phyloP scores from a whole-genome alignment of 1,284 basidiomycete species.

The Ceratobasidium sp. region DNA sequence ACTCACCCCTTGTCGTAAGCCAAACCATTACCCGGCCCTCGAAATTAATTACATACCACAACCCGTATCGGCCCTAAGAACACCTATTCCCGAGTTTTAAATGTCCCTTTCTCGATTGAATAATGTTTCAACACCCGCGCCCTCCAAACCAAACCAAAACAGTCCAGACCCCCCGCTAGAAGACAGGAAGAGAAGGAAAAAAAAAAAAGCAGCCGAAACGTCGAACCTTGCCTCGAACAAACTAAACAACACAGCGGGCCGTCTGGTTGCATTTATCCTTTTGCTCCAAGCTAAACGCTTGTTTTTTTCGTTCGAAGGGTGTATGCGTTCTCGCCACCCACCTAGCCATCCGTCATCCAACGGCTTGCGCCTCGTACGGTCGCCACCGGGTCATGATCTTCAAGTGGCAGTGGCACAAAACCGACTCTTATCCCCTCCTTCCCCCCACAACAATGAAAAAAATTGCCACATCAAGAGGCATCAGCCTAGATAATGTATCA shows the following conservation, averaged over 20 bases:
- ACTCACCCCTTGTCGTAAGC: too few relatives aligned
- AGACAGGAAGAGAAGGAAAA: not conserved
- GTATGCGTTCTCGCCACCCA: not conserved
- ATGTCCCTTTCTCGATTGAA: not conserved
- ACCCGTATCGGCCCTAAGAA: not conserved
- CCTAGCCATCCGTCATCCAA: not conserved
- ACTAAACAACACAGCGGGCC: not conserved
- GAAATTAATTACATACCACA: conserved; percentile 4
- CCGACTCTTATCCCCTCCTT: not conserved
- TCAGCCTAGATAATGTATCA: too few relatives aligned
- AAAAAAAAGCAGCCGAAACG: conserved; percentile 13
- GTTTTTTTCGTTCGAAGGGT: not conserved
- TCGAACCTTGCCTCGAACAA: conserved; percentile 17
- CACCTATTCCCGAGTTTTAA: not conserved
- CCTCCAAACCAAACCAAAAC: not conserved
- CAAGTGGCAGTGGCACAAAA: conserved; percentile 16
- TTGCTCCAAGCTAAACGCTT: not conserved
- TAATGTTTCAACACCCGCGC: not conserved
- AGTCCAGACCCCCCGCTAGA: conserved; percentile 23
- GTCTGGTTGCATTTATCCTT: not conserved
- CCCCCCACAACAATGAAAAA: too few relatives aligned
- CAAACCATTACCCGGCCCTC: not conserved
- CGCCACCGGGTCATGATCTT: conserved; percentile 8
- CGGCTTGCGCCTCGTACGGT: not conserved
- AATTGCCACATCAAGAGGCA: too few relatives aligned